Conservation (phyloP, 805 yeast genomes). For the Yamadazyma kitorensis region DNA sequence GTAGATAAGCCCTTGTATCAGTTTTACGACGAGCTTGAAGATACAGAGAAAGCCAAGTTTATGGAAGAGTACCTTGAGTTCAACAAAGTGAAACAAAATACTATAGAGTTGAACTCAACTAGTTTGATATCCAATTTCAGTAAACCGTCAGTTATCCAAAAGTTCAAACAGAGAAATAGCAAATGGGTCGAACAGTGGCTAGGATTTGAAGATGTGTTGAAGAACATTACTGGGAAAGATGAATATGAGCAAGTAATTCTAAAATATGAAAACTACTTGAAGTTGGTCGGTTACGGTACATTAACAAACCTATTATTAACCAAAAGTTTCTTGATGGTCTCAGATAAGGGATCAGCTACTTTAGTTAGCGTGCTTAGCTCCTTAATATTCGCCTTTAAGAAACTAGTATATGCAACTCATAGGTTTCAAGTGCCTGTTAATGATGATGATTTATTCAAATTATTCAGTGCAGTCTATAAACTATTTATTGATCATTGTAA, state of each 20-base stretch:
- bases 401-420: not conserved
- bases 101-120: constrained; percentile 23
- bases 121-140: constrained; percentile 5
- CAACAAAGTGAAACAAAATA: constrained; percentile 24
- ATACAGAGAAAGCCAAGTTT: constrained; percentile 17
- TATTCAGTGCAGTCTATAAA: constrained; percentile 7
- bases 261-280: constrained; percentile 6
- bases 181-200: constrained; percentile 2
- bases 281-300: constrained; percentile 2
- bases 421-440: constrained; percentile 4
- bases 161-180: not conserved
- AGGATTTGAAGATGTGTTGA: not conserved
- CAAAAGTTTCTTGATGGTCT: too few species aligned
- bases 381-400: not conserved
- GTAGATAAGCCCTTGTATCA: constrained; percentile 16
- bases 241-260: constrained; percentile 4
- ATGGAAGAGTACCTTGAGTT: constrained; percentile 21
- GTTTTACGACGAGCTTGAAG: constrained; percentile 17
- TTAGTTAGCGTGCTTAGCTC: too few species aligned
- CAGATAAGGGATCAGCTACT: too few species aligned
- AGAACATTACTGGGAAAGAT: constrained; percentile 3
- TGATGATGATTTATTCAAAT: constrained; percentile 7
- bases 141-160: not conserved
- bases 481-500: constrained; percentile 11
- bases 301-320: constrained; percentile 4